Conservation (phyloP, 2,329 filamentous ascomycete species). For the Monosporascus sp. region DNA sequence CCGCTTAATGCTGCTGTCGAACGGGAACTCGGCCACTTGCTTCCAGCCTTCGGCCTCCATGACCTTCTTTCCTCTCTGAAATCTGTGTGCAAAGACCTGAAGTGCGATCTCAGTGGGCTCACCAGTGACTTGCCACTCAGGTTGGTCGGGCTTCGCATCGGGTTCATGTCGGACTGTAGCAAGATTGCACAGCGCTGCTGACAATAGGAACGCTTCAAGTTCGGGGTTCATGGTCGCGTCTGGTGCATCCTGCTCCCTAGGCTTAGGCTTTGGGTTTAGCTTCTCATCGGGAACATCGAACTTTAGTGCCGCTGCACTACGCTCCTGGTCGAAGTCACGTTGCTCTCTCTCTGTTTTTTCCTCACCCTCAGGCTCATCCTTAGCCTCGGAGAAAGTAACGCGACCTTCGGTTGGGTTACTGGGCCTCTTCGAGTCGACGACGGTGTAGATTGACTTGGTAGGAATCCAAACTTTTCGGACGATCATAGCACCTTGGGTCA, state of each 20-base stretch:
- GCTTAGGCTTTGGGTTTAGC: constrained; percentile 33
- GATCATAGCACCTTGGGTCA: constrained; percentile 67
- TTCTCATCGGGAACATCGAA: constrained; percentile 60
- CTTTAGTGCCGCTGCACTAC: constrained; percentile 54
- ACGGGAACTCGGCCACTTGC: constrained; percentile 68
- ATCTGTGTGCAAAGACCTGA: constrained; percentile 69
- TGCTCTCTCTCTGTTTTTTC: constrained; percentile 22
- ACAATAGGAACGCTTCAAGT: constrained; percentile 47
- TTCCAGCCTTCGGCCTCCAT: constrained; percentile 53
- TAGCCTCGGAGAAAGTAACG: constrained; percentile 41
- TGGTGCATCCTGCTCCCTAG: constrained; percentile 28
- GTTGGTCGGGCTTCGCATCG: constrained; percentile 46
- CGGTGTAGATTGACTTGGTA: constrained; percentile 49
- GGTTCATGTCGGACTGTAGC: constrained; percentile 54
- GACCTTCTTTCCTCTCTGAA: constrained; percentile 52
- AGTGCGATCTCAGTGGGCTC: constrained; percentile 74
- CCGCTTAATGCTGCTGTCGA: constrained; percentile 72
- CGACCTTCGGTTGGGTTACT: constrained; percentile 56
- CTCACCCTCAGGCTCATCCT: constrained; percentile 31
- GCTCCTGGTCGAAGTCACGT: constrained; percentile 55
- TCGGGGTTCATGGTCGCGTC: constrained; percentile 42
- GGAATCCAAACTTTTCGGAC: constrained; percentile 64
- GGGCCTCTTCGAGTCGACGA: constrained; percentile 57
- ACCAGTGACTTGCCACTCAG: constrained; percentile 61
- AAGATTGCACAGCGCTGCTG: constrained; percentile 61